phyloP scores from a whole-genome alignment of 768 basidiomycete species.

The Boletus subcaerulescens region DNA sequence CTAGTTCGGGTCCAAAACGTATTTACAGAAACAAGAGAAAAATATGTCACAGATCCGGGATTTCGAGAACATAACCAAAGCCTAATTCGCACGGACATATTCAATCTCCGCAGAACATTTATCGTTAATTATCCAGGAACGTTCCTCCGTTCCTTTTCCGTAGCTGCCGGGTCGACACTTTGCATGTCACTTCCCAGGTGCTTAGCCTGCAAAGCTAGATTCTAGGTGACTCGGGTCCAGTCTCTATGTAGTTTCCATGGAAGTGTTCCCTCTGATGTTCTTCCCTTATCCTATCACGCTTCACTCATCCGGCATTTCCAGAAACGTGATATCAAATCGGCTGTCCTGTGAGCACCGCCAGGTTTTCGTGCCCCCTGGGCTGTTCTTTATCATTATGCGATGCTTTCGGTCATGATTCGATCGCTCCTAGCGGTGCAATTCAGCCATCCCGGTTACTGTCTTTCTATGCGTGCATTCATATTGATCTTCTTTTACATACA shows the following conservation, averaged over 20 bases:
- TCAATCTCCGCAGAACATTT: constrained; percentile 33
- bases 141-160: constrained; percentile 25
- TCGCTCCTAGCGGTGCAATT: constrained; percentile 27
- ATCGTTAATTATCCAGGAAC: constrained; percentile 33
- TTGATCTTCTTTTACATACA: constrained; percentile 34
- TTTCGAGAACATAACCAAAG: constrained; percentile 40
- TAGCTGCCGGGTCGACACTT: constrained; percentile 17
- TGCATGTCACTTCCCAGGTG: constrained; percentile 10
- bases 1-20: constrained; percentile 37
- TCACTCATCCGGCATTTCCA: constrained; percentile 28
- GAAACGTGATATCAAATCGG: constrained; percentile 33
- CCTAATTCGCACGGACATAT: constrained; percentile 32
- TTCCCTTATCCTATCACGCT: constrained; percentile 17
- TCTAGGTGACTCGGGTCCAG: background rate
- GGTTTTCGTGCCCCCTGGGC: constrained; percentile 23
- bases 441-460: constrained; percentile 16
- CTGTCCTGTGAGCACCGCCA: constrained; percentile 32
- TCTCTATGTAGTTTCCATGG: constrained; percentile 21
- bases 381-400: constrained; percentile 29
- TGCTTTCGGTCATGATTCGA: constrained; percentile 29
- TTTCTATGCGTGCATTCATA: constrained; percentile 22
- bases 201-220: background rate
- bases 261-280: constrained; percentile 6
- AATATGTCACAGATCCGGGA: constrained; percentile 41
- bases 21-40: constrained; percentile 40